phyloP scores from a whole-genome alignment of 192 early-diverging fungal genomes.

The Backusella parvicylindrica region DNA sequence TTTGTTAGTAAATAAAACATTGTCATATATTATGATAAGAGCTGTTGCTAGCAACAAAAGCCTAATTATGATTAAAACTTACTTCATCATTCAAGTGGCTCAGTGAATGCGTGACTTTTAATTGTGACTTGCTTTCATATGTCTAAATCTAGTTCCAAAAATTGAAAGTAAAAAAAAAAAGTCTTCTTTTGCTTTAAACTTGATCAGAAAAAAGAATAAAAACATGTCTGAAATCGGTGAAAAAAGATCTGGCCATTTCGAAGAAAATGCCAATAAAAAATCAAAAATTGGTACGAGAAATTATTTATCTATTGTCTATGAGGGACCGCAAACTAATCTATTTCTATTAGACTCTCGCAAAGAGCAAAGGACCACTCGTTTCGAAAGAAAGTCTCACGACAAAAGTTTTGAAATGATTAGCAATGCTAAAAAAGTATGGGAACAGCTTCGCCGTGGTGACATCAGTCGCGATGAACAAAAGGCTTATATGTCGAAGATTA shows the following conservation, averaged over 20 bases:
- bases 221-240: constrained; percentile 14
- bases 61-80: too few relatives aligned
- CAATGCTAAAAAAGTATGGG: constrained; percentile 82
- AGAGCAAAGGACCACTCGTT: constrained; percentile 50
- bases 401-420: constrained; percentile 69
- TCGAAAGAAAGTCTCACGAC: constrained; percentile 61
- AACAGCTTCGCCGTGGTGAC: constrained; percentile 73
- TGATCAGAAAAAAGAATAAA: neutral
- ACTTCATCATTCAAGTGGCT: neutral
- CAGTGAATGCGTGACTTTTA: neutral
- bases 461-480: constrained; percentile 59
- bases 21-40: too few relatives aligned
- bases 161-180: neutral
- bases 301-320: neutral
- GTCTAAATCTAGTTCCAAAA: neutral
- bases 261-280: constrained; percentile 13
- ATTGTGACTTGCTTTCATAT: neutral
- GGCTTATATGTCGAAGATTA: constrained; percentile 72
- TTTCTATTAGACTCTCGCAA: constrained; percentile 40
- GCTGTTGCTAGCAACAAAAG: too few relatives aligned
- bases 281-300: constrained; percentile 8
- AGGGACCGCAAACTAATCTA: neutral
- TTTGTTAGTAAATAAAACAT: too few relatives aligned
- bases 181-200: neutral
- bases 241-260: constrained; percentile 6